These are phyloP conservation scores for Helicocarpus griseus DNA, from an alignment of 2,329 filamentous ascomycete genomes.

Conservation along the genomic window DNA sequence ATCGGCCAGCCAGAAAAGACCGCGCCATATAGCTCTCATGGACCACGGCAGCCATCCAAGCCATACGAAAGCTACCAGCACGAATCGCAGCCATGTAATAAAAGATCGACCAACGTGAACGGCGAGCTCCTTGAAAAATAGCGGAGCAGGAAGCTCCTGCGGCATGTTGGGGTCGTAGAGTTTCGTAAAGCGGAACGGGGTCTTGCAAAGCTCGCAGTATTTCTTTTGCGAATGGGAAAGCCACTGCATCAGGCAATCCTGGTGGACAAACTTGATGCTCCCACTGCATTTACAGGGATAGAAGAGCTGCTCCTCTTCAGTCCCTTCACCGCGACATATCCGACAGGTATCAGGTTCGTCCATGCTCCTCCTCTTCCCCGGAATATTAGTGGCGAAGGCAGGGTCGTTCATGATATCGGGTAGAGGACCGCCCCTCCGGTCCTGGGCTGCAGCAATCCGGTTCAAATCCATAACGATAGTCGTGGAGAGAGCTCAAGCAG, in stretches of 20 bases:
- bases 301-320: constrained; percentile 75
- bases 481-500: not conserved
- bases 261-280: constrained; percentile 97
- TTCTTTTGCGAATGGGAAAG: constrained; percentile 98
- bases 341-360: constrained; percentile 76
- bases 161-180: constrained; percentile 95
- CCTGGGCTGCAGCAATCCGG: not conserved
- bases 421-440: not conserved
- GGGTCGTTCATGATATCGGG: constrained; percentile 52
- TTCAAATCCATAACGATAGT: constrained; percentile 14
- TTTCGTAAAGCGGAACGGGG: constrained; percentile 94
- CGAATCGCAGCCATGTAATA: constrained; percentile 66
- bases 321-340: constrained; percentile 88
- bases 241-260: constrained; percentile 98
- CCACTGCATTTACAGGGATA: constrained; percentile 98
- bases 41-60: constrained; percentile 77
- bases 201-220: constrained; percentile 98
- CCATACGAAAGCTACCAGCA: constrained; percentile 79
- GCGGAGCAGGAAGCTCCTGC: constrained; percentile 61
- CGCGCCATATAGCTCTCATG: constrained; percentile 86
- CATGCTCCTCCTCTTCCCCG: constrained; percentile 26
- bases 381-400: constrained; percentile 35
- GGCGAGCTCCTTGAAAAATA: constrained; percentile 71
- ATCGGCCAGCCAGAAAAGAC: constrained; percentile 90
- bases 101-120: constrained; percentile 63